A percentile compares a stretch with the other conserved stretches of the same genome.
Evolutionary conservation across 2,329 filamentous ascomycete genomes (phyloP).

Genomic region (Shiraia sp.): DNA sequence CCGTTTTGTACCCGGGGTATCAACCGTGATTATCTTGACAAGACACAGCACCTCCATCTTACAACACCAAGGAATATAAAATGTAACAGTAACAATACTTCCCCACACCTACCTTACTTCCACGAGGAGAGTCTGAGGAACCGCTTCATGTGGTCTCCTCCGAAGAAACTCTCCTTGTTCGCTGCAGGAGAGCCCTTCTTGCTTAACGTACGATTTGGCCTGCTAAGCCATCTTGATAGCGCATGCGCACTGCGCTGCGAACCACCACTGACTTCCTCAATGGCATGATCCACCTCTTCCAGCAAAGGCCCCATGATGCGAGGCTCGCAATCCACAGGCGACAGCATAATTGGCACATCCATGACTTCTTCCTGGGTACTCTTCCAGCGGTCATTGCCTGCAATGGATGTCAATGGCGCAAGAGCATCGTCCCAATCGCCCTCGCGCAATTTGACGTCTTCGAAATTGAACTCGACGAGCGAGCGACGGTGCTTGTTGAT

Average conservation of each 20-base stretch:
- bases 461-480: constrained; percentile 78
- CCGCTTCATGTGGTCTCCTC: constrained; percentile 42
- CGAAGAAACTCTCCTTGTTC: constrained; percentile 42
- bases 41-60: constrained; percentile 16
- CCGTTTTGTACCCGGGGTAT: constrained; percentile 13
- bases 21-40: constrained; percentile 17
- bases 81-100: constrained; percentile 2
- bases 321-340: constrained; percentile 38
- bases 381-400: constrained; percentile 47
- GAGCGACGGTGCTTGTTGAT: constrained; percentile 68
- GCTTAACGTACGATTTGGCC: constrained; percentile 17
- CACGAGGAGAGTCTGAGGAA: constrained; percentile 41
- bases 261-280: constrained; percentile 24
- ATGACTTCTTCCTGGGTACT: constrained; percentile 47
- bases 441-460: constrained; percentile 70
- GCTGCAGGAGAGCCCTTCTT: constrained; percentile 12
- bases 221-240: constrained; percentile 39
- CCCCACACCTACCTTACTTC: constrained; percentile 20
- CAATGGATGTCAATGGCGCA: constrained; percentile 63
- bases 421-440: constrained; percentile 84
- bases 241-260: constrained; percentile 24
- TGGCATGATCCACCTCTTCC: constrained; percentile 34
- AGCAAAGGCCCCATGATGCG: constrained; percentile 40
- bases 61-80: constrained; percentile 6
- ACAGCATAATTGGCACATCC: constrained; percentile 47